phyloP scores from a whole-genome alignment of 2,329 filamentous ascomycete genomes.

The Penicillium sumatraense region DNA sequence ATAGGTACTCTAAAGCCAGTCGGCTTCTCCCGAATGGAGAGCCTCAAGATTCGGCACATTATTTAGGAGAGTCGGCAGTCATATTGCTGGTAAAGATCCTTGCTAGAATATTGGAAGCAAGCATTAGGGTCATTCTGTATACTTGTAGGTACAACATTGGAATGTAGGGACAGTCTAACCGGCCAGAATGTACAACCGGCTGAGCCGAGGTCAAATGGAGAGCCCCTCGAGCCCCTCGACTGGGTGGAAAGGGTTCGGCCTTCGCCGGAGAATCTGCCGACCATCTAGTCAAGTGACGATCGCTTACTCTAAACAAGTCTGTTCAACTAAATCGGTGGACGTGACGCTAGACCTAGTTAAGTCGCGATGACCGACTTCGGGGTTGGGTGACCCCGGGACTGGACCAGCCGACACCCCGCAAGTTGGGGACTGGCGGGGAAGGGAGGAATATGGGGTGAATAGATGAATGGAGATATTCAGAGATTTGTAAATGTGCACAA shows the following conservation, averaged over 20 bases:
- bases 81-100: background rate
- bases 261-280: background rate
- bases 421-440: background rate
- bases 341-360: background rate
- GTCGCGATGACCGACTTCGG: constrained; percentile 1
- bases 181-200: background rate
- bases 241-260: background rate
- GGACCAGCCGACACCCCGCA: constrained; percentile 13
- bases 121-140: background rate
- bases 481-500: background rate
- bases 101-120: background rate
- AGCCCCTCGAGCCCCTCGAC: background rate
- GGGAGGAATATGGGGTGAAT: background rate
- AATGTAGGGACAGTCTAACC: background rate
- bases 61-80: background rate
- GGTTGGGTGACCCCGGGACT: constrained; percentile 24
- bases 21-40: background rate
- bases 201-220: constrained; percentile 7
- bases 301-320: background rate
- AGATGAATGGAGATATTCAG: background rate
- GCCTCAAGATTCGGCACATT: background rate
- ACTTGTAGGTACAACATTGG: too few species aligned
- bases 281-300: background rate
- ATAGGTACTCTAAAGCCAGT: background rate
- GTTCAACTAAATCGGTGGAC: background rate